phyloP scores from a whole-genome alignment of 306 rosid species.

The Cicer chorassanicum region DNA sequence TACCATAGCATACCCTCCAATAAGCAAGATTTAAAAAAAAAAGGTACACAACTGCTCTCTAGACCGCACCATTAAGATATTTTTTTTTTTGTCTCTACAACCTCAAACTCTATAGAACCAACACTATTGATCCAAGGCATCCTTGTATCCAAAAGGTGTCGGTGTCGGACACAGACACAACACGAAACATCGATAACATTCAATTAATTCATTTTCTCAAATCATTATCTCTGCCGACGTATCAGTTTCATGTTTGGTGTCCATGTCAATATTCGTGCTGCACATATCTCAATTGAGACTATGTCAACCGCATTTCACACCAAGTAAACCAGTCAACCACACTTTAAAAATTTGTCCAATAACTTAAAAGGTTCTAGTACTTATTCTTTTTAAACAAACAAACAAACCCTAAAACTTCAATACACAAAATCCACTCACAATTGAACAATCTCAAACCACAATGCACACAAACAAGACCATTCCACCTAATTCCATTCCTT shows the following conservation, averaged over 20 bases:
- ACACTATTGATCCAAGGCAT: no score
- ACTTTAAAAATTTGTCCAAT: not conserved
- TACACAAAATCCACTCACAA: not conserved
- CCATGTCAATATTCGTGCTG: no score
- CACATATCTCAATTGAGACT: not conserved
- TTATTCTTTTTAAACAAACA: not conserved
- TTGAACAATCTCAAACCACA: not conserved
- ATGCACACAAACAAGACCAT: not conserved
- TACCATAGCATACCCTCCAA: not conserved
- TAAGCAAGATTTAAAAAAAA: not conserved
- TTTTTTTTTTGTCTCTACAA: not conserved
- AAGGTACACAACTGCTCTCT: not conserved
- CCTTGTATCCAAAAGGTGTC: no score
- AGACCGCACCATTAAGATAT: no score
- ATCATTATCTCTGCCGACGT: no score
- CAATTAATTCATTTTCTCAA: no score
- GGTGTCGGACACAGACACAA: no score
- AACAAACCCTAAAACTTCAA: not conserved
- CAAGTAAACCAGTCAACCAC: not conserved
- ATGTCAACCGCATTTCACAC: not conserved
- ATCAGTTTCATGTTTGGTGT: no score
- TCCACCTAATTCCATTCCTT: not conserved
- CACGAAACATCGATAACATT: no score
- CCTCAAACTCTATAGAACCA: no score
- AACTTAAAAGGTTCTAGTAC: not conserved